Evolutionary conservation across 148 eudicot genomes (phyloP).

Genomic region (Rhododendron molle): DNA sequence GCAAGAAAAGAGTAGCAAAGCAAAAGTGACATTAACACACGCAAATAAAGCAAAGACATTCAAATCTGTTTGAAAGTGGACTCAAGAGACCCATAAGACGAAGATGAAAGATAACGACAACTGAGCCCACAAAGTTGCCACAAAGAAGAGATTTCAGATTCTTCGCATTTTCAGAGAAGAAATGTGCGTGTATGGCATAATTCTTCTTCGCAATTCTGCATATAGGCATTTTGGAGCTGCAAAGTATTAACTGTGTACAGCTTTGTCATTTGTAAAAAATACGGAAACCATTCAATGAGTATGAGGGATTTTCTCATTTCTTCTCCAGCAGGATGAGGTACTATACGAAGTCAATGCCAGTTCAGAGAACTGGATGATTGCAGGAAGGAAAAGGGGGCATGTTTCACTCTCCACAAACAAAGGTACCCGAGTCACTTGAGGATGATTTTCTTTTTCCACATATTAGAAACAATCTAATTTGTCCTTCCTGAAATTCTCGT

Average conservation of each 20-base stretch:
- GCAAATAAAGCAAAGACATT: background rate
- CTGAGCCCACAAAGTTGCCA: background rate
- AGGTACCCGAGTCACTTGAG: constrained; percentile 36
- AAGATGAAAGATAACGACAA: background rate
- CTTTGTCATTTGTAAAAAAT: background rate
- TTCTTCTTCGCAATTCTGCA: background rate
- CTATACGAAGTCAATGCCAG: constrained; percentile 84
- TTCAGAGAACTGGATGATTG: constrained; percentile 97
- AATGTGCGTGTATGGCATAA: background rate
- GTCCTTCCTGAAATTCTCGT: background rate
- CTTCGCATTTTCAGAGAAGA: background rate
- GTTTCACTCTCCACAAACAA: constrained; percentile 64
- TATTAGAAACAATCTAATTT: background rate
- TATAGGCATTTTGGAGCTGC: background rate
- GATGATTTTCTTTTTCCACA: background rate
- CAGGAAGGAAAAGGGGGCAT: constrained; percentile 95
- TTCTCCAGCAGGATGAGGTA: constrained; percentile 56
- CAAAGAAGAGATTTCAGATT: background rate
- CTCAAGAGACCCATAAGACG: background rate
- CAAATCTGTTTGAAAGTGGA: background rate
- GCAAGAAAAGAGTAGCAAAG: background rate
- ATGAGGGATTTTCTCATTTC: background rate
- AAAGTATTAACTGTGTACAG: background rate
- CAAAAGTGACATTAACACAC: background rate
- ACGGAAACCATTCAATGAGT: background rate